These are phyloP conservation scores for Alternaria arbusti DNA, from an alignment of 2,329 filamentous ascomycete species.

Conservation along the genomic window DNA sequence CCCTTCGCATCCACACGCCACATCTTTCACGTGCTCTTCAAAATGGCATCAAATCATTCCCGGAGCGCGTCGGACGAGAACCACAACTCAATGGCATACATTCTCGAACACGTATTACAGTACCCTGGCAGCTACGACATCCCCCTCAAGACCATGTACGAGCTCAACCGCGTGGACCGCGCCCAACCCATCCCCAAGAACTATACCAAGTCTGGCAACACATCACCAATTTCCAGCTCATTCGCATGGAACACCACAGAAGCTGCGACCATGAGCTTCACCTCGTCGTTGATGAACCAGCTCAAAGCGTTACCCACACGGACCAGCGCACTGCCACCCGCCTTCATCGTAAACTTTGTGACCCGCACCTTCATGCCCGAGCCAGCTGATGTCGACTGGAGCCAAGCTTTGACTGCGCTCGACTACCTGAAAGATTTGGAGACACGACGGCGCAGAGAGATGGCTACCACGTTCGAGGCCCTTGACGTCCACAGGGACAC, in stretches of 20 bases:
- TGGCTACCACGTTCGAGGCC: conserved; percentile 60
- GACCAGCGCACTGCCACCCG: conserved; percentile 66
- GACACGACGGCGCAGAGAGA: conserved; percentile 64
- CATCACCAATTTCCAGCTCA: conserved; percentile 39
- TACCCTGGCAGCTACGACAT: conserved; percentile 70
- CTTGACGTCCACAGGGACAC: conserved; percentile 60
- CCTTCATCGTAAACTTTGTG: conserved; percentile 68
- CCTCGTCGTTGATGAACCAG: conserved; percentile 60
- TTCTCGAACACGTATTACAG: conserved; percentile 58
- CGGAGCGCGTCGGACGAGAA: conserved; percentile 48
- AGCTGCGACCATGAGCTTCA: conserved; percentile 55
- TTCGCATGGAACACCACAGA: conserved; percentile 45
- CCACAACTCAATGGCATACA: conserved; percentile 42
- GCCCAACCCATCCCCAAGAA: conserved; percentile 47
- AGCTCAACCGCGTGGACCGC: conserved; percentile 66
- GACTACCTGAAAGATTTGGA: conserved; percentile 72
- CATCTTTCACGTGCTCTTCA: conserved; percentile 10
- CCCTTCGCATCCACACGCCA: background rate
- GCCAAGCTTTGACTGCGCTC: conserved; percentile 68
- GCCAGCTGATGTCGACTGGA: conserved; percentile 67
- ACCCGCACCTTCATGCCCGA: conserved; percentile 64
- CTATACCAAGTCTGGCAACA: conserved; percentile 41
- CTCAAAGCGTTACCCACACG: conserved; percentile 65
- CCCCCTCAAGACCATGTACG: conserved; percentile 71
- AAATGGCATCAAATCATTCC: conserved; percentile 46